Percentiles rank a stretch among this genome's conserved stretches.
Conservation (phyloP, 345 rosid species). For the Psidium friedrichsthalianum region DNA sequence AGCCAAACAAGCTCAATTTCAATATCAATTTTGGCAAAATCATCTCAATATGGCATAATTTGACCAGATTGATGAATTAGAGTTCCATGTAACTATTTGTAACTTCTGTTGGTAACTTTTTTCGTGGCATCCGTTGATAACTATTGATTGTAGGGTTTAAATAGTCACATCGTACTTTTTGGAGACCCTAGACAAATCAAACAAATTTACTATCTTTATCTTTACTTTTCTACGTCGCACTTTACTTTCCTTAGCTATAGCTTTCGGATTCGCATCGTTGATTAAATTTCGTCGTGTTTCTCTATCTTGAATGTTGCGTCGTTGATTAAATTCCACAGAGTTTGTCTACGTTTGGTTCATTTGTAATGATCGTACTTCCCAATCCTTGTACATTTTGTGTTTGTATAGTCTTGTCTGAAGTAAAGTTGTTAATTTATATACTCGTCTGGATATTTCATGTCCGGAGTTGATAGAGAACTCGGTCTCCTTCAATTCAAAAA, state of each 20-base stretch:
- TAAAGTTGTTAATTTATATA: neutral
- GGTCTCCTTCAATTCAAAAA: too few relatives aligned
- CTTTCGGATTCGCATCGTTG: rapidly evolving
- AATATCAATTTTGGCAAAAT: too few relatives aligned
- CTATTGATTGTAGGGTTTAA: too few relatives aligned
- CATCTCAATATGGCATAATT: too few relatives aligned
- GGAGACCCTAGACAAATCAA: neutral
- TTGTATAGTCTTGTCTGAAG: neutral
- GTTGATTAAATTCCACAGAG: neutral
- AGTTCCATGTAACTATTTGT: too few relatives aligned
- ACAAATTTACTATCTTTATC: neutral
- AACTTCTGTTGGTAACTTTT: too few relatives aligned
- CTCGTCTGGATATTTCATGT: too few relatives aligned
- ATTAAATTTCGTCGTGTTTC: neutral
- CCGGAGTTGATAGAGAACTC: too few relatives aligned
- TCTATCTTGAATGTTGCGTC: neutral
- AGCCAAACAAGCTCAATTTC: too few relatives aligned
- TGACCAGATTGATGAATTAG: too few relatives aligned
- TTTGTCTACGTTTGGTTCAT: neutral
- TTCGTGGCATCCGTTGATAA: too few relatives aligned
- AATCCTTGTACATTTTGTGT: neutral
- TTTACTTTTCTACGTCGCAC: neutral
- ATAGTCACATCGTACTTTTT: too few relatives aligned
- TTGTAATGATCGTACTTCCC: neutral
- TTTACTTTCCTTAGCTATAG: neutral